Percentiles rank a stretch among this genome's conserved stretches.
phyloP scores from a whole-genome alignment of 352 stramenopile genomes.

The Globisporangium viniferum region DNA sequence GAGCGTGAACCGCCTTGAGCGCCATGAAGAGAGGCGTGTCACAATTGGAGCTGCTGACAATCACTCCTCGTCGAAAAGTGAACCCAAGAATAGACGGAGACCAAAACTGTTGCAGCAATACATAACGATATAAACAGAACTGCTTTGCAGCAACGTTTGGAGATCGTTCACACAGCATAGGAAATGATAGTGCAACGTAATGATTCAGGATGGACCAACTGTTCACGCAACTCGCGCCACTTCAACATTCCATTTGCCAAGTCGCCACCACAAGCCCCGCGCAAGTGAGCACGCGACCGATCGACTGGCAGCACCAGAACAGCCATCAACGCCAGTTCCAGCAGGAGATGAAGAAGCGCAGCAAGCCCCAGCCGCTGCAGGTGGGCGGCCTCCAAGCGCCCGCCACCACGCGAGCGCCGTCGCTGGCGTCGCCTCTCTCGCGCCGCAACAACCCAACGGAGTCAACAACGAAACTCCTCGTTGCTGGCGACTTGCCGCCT shows the following conservation, averaged over 20 bases:
- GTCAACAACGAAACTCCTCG: background rate
- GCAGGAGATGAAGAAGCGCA: conserved; percentile 5
- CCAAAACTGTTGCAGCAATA: background rate
- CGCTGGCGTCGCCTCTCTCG: conserved; percentile 3
- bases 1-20: background rate
- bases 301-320: background rate
- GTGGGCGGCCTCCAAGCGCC: background rate
- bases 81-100: conserved; percentile 6
- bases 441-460: background rate
- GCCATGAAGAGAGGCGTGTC: background rate
- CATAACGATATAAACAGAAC: background rate
- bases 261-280: background rate
- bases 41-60: background rate
- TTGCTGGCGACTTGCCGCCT: no score
- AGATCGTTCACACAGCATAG: conserved; percentile 2
- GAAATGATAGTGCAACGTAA: background rate
- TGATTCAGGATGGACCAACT: background rate
- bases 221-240: background rate
- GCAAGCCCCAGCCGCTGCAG: conserved; percentile 7
- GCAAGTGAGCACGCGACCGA: background rate
- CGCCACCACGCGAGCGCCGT: background rate
- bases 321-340: background rate
- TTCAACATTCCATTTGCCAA: conserved; percentile 7
- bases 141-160: background rate
- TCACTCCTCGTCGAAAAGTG: background rate